Evolutionary conservation across 805 yeast species (phyloP), one percentile per base, ranked within the genome.

Genomic region (Novakomyces olei): DNA sequence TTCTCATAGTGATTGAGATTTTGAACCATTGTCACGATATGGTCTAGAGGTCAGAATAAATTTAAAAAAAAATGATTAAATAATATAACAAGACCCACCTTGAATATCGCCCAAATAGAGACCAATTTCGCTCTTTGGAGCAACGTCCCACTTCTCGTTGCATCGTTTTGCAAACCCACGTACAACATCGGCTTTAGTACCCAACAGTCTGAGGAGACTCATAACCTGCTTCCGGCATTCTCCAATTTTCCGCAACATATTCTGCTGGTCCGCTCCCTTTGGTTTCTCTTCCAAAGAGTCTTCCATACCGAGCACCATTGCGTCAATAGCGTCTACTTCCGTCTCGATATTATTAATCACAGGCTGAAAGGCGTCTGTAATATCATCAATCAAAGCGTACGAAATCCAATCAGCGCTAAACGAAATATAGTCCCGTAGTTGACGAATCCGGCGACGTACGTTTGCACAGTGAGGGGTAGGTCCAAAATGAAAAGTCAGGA

Each of bases 381-480:
- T 79, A 50, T 88, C 96, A 57, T 88, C 98, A 43, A 88, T 79
- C 40, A 88, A 56, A 0, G 96, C 96, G 54, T 88, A 88, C 1
- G 94, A 85, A 29, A 88, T 74, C 98, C 98, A 88, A 51, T 88
- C 96, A 0, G 95, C 70, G 2, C 85, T 69, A 4, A 88, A 92
- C 2, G 78, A 79, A 39, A 88, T 58, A 47, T 83, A 85, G 49
- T 88, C 98, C 39, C 73, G 63, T 39, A 85, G 60, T 40, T 88
- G 56, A 36, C 98, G 62, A 0, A 92, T 92, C 49, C 98, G 68
- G 50, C 96, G 65, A 43, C 98, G 67, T 20, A 88, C 98, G 47
- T 88, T 88, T 31, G 81, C 77, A 0, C 96, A 92, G 51, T 88
- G 98, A 2, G 94, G 92, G 0, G 95, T 80, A 8, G 94, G 85